Percentiles rank a stretch among this genome's conserved stretches.
These are phyloP conservation scores for Funneliformis caledonium DNA, from an alignment of 371 early-diverging fungal genomes.

Conservation along the genomic window DNA sequence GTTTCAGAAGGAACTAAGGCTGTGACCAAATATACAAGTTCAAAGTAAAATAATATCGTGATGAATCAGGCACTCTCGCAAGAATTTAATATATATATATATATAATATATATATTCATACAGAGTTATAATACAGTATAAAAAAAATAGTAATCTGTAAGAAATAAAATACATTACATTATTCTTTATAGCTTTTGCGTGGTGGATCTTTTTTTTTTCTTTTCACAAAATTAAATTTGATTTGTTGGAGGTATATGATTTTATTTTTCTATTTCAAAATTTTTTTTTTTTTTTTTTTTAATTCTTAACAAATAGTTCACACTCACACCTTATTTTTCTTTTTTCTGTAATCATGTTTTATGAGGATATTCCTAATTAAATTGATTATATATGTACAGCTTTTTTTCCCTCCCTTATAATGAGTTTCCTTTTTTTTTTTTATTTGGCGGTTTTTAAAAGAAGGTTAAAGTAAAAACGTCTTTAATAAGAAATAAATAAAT, in stretches of 20 bases:
- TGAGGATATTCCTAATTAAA: neutral
- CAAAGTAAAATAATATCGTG: conserved; percentile 56
- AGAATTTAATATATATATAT: neutral
- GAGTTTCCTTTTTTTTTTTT: neutral
- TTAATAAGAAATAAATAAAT: neutral
- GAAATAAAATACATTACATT: neutral
- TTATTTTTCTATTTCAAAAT: neutral
- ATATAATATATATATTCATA: too few relatives aligned
- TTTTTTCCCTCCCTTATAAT: neutral
- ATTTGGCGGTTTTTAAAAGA: neutral
- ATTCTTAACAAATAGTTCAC: neutral
- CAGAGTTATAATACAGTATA: too few relatives aligned
- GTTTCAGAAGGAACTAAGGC: conserved; percentile 98
- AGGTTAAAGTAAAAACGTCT: neutral
- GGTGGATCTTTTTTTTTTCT: neutral
- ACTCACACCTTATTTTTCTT: neutral
- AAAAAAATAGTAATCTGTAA: neutral
- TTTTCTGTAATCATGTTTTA: neutral
- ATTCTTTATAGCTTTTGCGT: neutral
- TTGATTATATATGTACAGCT: neutral
- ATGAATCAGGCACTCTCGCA: neutral
- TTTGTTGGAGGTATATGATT: neutral
- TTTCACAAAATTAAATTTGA: neutral
- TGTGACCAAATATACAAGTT: conserved; percentile 93
- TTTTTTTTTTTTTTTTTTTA: neutral